Base-by-base conservation (phyloP, 129 eudicot genomes). In the Flaveria trinervia region DNA sequence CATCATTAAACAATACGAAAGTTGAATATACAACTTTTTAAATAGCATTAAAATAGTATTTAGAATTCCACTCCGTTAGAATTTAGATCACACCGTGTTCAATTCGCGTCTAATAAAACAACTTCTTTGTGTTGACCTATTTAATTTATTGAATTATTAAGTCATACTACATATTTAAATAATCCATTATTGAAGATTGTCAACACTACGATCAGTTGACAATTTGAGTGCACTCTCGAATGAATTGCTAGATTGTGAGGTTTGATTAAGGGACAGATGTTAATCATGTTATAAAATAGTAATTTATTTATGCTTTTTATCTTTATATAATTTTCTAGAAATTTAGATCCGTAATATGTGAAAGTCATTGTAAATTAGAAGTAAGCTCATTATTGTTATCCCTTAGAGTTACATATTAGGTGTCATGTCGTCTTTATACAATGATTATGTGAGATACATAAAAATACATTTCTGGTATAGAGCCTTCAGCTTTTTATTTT, bases 1-100 rank as follows among this genome's bases (percentile, higher is more conserved):
- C 1, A 36, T 36, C 41, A 5, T 36, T 55, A 17, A 18, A 55
- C 1, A n/a, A 36, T 36, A 5, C 0, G 41, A 36, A 36, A 36
- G 41, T 36, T 36, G 41, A 36, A 36, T 36, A 33, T 36, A 36
- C 41, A 36, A 36, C 5, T 36, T 55, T 55, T 16, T 55, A 1
- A 55, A 55, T 55, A 14, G 5, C 7, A 20, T 18, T 18, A 56
- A 56, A 56, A 56, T 9, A 56, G 4, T 56, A 20, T 20, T 56
- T 7, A 9, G 60, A 52, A 52, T 9, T 56, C 2, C 33, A 57
- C 30, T 57, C 12, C 13, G 50, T 20, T 25, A 22, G 41, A 36
- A 36, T 36, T 57, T 57, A 57, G 65, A 57, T 57, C 65, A 22
- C 65, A 57, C 65, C 65, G 65, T 57, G 65, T 57, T 57, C 33